Conservation (phyloP, 129 eudicot species). For the Scalesia atractyloides region DNA sequence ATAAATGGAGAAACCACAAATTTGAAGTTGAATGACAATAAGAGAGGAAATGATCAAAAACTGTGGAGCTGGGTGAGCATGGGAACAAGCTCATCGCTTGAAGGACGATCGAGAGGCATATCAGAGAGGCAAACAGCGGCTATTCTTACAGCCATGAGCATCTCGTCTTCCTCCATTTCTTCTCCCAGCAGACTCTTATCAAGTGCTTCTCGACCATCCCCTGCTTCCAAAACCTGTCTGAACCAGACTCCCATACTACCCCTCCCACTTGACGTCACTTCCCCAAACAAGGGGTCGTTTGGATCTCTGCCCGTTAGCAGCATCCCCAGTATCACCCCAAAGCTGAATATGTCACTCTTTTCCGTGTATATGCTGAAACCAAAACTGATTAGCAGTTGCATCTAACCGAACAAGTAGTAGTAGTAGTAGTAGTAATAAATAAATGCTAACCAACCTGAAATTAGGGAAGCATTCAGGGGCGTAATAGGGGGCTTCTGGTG, state of each 20-base stretch:
- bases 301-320: conserved; percentile 83
- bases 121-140: conserved; percentile 84
- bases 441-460: too few species aligned
- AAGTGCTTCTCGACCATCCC: conserved; percentile 73
- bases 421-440: too few species aligned
- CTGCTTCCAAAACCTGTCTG: conserved; percentile 67
- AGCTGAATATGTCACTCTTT: conserved; percentile 89
- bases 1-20: too few species aligned
- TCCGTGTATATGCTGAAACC: conserved; percentile 57
- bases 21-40: too few species aligned
- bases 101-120: conserved; percentile 82
- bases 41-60: conserved; percentile 41
- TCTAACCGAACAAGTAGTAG: too few species aligned
- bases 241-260: conserved; percentile 85
- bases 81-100: conserved; percentile 82
- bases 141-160: conserved; percentile 86
- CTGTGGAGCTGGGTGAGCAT: conserved; percentile 95
- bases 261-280: conserved; percentile 33
- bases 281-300: conserved; percentile 55
- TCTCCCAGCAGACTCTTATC: conserved; percentile 77
- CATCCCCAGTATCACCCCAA: conserved; percentile 76
- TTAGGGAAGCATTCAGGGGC: conserved; percentile 73
- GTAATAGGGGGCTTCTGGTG: conserved; percentile 33
- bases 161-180: conserved; percentile 82
- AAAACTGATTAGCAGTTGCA: background rate